phyloP scores from a whole-genome alignment of 1,139 yeast genomes.

The Yamadazyma sp. region DNA sequence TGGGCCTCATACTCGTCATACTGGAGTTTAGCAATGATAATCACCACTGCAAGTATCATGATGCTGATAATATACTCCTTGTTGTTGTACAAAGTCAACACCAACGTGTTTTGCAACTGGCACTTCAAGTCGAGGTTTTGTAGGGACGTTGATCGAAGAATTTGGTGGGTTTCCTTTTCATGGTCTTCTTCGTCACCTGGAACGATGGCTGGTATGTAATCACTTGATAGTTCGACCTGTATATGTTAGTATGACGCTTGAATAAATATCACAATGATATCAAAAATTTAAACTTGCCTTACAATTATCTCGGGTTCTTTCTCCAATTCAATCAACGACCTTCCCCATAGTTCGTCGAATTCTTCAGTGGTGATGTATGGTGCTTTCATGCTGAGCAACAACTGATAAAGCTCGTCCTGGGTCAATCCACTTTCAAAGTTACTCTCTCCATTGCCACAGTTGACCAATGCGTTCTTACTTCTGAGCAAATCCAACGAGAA shows the following conservation, averaged over 20 bases:
- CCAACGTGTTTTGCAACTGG: conserved; percentile 54
- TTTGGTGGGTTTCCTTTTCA: conserved; percentile 33
- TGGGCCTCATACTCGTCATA: conserved; percentile 32
- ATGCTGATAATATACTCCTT: conserved; percentile 34
- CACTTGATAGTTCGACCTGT: conserved; percentile 32
- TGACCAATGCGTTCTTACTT: conserved; percentile 63
- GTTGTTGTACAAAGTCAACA: conserved; percentile 47
- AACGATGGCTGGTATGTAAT: conserved; percentile 24
- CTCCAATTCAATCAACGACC: conserved; percentile 63
- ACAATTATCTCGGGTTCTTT: conserved; percentile 77
- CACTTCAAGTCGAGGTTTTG: conserved; percentile 64
- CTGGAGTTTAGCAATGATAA: conserved; percentile 30
- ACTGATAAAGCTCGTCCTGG: conserved; percentile 55
- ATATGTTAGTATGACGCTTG: conserved; percentile 8
- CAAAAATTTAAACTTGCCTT: conserved; percentile 56
- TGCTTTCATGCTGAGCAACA: conserved; percentile 57
- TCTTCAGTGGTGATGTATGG: conserved; percentile 66
- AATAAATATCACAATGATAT: neutral
- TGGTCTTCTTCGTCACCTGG: conserved; percentile 25
- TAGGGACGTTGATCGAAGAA: conserved; percentile 74
- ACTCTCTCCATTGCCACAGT: conserved; percentile 54
- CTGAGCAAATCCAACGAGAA: conserved; percentile 69
- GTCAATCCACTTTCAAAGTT: conserved; percentile 53
- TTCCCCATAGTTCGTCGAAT: conserved; percentile 78
- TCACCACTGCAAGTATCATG: conserved; percentile 19